phyloP scores from a whole-genome alignment of 305 asterid genomes.

The Andrographis paniculata region DNA sequence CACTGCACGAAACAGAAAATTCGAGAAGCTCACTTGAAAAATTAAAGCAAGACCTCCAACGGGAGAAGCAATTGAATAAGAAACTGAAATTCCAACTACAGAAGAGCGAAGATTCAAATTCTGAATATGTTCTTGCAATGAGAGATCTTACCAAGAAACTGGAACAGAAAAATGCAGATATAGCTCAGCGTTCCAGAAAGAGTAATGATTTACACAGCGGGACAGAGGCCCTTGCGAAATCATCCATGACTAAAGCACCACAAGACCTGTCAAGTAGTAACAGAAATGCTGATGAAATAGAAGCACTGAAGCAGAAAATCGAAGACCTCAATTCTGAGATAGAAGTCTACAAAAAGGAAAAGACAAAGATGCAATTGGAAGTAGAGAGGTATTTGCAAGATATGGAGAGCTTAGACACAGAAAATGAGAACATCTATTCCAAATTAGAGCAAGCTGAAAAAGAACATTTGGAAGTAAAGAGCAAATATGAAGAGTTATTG shows the following conservation, averaged over 20 bases:
- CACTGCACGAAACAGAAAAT: conserved; percentile 24
- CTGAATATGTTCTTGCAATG: conserved; percentile 69
- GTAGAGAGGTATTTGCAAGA: conserved; percentile 44
- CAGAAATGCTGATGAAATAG: conserved; percentile 34
- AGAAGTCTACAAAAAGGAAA: conserved; percentile 52
- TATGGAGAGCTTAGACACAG: conserved; percentile 39
- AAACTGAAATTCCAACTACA: conserved; percentile 53
- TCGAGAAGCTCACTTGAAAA: conserved; percentile 36
- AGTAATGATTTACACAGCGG: conserved; percentile 35
- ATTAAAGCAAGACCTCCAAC: conserved; percentile 47
- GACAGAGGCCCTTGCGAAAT: conserved; percentile 27
- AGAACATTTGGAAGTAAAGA: conserved; percentile 43
- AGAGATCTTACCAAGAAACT: conserved; percentile 66
- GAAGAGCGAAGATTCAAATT: conserved; percentile 79
- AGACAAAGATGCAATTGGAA: conserved; percentile 38
- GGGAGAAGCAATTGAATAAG: conserved; percentile 51
- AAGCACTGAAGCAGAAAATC: conserved; percentile 43
- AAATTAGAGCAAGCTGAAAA: conserved; percentile 40
- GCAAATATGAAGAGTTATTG: conserved; percentile 38
- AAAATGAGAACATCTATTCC: conserved; percentile 36
- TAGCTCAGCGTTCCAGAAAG: conserved; percentile 50
- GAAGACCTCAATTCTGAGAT: conserved; percentile 47
- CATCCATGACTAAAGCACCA: conserved; percentile 23
- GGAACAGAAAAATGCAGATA: conserved; percentile 62
- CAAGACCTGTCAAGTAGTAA: conserved; percentile 23